These are phyloP conservation scores for Voacanga thouarsii DNA, from an alignment of 257 asterid genomes.

Conservation along the genomic window DNA sequence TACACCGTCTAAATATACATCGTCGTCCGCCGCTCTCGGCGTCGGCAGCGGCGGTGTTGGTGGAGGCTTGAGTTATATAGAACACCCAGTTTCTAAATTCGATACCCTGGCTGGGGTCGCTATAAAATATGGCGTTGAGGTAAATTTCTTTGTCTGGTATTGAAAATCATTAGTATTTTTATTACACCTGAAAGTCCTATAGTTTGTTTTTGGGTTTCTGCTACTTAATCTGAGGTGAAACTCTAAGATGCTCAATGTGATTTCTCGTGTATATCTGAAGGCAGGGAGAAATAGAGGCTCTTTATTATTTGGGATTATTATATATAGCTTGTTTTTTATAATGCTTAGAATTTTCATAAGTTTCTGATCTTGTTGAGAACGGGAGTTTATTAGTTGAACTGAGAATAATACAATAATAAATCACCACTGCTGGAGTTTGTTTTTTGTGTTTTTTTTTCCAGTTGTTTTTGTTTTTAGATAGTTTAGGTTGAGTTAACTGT, in stretches of 20 bases:
- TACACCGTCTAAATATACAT: constrained; percentile 11
- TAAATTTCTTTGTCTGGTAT: constrained; percentile 4
- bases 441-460: no score
- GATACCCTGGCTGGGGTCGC: constrained; percentile 93
- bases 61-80: constrained; percentile 37
- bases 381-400: background rate
- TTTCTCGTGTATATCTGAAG: background rate
- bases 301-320: no score
- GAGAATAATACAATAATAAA: background rate
- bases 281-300: background rate
- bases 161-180: background rate
- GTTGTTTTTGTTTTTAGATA: background rate
- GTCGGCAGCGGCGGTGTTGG: constrained; percentile 19
- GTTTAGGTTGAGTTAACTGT: background rate
- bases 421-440: background rate
- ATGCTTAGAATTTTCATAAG: background rate
- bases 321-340: background rate
- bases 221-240: background rate
- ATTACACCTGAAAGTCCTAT: background rate
- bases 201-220: background rate
- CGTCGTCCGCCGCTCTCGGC: constrained; percentile 22
- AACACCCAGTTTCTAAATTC: constrained; percentile 65
- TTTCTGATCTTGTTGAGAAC: background rate
- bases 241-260: background rate
- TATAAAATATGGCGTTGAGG: constrained; percentile 91